phyloP scores from a whole-genome alignment of 139 green algal species.

The Tetradesmus obliquus region DNA sequence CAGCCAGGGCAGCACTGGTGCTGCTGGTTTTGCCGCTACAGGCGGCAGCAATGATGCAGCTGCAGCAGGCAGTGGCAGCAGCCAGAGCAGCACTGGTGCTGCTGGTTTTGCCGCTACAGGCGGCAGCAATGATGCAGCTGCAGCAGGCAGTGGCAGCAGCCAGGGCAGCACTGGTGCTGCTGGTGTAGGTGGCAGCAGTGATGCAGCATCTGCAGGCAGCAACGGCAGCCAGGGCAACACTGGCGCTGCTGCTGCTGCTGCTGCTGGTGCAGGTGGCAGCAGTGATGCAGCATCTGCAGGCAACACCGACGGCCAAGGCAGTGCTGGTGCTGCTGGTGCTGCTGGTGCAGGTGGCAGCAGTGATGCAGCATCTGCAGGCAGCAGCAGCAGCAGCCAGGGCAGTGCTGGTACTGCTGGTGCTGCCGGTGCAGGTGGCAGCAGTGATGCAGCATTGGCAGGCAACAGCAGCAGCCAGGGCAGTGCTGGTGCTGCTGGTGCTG shows the following conservation, averaged over 20 bases:
- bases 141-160: not conserved
- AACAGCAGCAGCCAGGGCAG: not conserved
- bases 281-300: not conserved
- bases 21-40: not conserved
- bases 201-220: not conserved
- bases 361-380: not conserved
- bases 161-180: not conserved
- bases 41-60: not conserved
- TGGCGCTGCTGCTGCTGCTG: not conserved
- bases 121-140: not conserved
- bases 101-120: not conserved
- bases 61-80: not conserved
- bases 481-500: not conserved
- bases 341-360: not conserved
- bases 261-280: not conserved
- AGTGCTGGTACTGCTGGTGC: not conserved
- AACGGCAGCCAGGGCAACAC: not conserved
- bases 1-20: not conserved
- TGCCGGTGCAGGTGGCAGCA: not conserved
- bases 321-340: not conserved
- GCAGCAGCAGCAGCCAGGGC: not conserved
- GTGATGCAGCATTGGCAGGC: not conserved
- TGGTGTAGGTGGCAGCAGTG: no score
- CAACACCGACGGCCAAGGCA: not conserved
- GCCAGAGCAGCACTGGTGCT: not conserved